Evolutionary conservation across 495 filamentous ascomycete species (phyloP).

Genomic region (Mytilinidion resinicola): DNA sequence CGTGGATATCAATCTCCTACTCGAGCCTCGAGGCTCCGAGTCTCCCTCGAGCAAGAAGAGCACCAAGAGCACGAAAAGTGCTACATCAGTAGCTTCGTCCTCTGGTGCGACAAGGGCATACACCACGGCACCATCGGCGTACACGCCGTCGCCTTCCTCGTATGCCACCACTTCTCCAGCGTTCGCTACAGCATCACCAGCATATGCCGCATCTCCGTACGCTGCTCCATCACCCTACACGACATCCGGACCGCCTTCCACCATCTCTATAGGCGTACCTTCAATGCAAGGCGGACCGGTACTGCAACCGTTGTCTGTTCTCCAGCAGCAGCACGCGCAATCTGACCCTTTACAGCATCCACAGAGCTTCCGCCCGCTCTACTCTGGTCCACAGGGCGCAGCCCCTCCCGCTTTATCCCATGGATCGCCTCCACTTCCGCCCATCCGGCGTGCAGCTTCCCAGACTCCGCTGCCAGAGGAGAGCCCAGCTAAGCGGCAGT

Average conservation of each 20-base stretch:
- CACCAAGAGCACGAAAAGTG: constrained; percentile 25
- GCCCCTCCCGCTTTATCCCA: constrained; percentile 2
- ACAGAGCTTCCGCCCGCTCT: constrained; percentile 23
- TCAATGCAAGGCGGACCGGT: constrained; percentile 26
- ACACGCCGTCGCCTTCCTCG: constrained; percentile 21
- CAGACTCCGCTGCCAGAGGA: constrained; percentile 50
- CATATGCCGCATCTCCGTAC: constrained; percentile 8
- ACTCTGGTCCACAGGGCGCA: constrained; percentile 16
- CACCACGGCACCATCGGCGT: constrained; percentile 23
- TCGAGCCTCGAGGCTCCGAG: constrained; percentile 76
- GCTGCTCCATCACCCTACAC: constrained; percentile 10
- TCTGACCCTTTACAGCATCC: constrained; percentile 21
- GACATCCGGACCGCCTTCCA: constrained; percentile 6
- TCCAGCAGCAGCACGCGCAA: constrained; percentile 16
- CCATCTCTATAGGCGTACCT: constrained; percentile 1
- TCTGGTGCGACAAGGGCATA: constrained; percentile 24
- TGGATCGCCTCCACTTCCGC: constrained; percentile 34
- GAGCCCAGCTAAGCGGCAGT: constrained; percentile 86
- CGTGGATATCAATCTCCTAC: constrained; percentile 85
- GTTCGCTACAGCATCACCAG: constrained; percentile 16
- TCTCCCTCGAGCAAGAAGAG: constrained; percentile 45
- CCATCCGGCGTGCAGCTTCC: constrained; percentile 44
- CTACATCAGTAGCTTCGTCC: constrained; percentile 26
- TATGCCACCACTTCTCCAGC: constrained; percentile 18
- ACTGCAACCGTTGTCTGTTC: constrained; percentile 19